These are phyloP conservation scores for Suillus clintonianus DNA, from an alignment of 768 basidiomycete genomes.

Conservation along the genomic window DNA sequence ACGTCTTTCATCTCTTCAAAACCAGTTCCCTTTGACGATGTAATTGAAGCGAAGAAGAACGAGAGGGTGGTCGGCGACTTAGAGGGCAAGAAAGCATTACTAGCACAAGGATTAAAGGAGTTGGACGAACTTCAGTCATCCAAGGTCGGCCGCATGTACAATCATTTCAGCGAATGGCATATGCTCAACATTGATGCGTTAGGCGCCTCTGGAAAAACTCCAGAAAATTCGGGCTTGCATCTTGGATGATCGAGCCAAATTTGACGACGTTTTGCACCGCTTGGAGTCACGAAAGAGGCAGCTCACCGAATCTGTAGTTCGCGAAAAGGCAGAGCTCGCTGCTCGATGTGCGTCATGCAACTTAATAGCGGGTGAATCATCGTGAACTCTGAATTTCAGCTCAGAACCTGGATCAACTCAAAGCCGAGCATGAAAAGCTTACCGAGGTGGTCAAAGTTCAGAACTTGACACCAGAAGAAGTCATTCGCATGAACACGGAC, in stretches of 20 bases:
- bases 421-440: conserved; percentile 63
- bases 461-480: conserved; percentile 90
- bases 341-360: conserved; percentile 46
- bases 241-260: conserved; percentile 75
- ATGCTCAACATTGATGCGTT: conserved; percentile 3
- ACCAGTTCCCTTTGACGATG: conserved; percentile 7
- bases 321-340: conserved; percentile 64
- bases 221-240: conserved; percentile 64
- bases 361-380: neutral
- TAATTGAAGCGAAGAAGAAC: conserved; percentile 62
- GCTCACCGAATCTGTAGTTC: conserved; percentile 63
- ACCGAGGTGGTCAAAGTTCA: conserved; percentile 75
- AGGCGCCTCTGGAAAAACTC: conserved; percentile 68
- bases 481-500: conserved; percentile 87
- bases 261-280: conserved; percentile 71
- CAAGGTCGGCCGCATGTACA: conserved; percentile 43
- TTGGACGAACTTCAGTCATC: conserved; percentile 60
- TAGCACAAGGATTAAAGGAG: conserved; percentile 52
- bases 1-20: conserved; percentile 16
- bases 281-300: conserved; percentile 72
- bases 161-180: neutral
- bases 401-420: conserved; percentile 61
- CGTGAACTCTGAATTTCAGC: conserved; percentile 39
- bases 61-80: conserved; percentile 66
- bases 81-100: conserved; percentile 52